Evolutionary conservation across 306 rosid species (phyloP).

Genomic region (Vachellia collinsii): DNA sequence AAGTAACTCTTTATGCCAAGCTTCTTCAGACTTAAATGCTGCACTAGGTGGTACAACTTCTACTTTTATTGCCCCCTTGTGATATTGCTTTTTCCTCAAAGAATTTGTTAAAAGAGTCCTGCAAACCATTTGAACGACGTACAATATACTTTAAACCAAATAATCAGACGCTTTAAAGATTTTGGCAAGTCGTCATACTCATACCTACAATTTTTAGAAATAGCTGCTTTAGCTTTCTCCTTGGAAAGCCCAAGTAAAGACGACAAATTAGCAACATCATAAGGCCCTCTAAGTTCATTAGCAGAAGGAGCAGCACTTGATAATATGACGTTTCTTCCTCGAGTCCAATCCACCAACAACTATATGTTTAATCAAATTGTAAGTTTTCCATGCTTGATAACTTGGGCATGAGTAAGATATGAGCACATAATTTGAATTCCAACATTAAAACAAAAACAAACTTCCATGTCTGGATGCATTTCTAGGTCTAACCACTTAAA

Average conservation of each 20-base stretch:
- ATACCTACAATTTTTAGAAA: slow-evolving; percentile 89
- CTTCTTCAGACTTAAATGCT: slow-evolving; percentile 50
- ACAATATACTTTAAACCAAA: slow-evolving; percentile 13
- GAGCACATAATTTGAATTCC: neutral
- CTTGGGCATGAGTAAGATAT: slow-evolving; percentile 7
- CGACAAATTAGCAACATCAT: slow-evolving; percentile 83
- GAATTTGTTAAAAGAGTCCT: slow-evolving; percentile 78
- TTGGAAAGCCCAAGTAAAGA: slow-evolving; percentile 73
- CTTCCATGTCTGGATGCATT: neutral
- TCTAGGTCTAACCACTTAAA: neutral
- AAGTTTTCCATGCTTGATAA: slow-evolving; percentile 11
- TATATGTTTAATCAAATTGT: slow-evolving; percentile 41
- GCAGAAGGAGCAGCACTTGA: slow-evolving; percentile 80
- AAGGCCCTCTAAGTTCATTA: slow-evolving; percentile 84
- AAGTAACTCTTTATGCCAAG: slow-evolving; percentile 52
- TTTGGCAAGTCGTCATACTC: slow-evolving; percentile 49
- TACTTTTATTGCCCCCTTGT: slow-evolving; percentile 75
- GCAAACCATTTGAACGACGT: slow-evolving; percentile 36
- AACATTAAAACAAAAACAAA: neutral
- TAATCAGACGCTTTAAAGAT: slow-evolving; percentile 23
- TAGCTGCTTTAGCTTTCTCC: slow-evolving; percentile 80
- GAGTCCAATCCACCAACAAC: slow-evolving; percentile 89
- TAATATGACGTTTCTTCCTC: slow-evolving; percentile 69
- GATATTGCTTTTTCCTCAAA: slow-evolving; percentile 70
- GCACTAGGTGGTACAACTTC: slow-evolving; percentile 60